phyloP scores from a whole-genome alignment of 768 basidiomycete species.

The Sporobolomyces roseus region DNA sequence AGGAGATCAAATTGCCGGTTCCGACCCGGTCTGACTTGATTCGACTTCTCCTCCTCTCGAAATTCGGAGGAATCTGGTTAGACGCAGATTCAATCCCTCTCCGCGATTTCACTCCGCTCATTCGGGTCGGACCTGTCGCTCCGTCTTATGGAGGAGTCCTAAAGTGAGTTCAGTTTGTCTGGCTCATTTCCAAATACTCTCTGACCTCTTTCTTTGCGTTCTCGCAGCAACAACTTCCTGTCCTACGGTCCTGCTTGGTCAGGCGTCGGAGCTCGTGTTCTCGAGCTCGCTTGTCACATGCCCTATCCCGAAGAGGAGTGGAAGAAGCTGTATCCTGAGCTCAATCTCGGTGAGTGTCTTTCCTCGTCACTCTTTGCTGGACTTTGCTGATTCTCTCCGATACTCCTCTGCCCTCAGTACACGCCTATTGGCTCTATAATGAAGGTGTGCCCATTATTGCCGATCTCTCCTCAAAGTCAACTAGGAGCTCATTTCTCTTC shows the following conservation, averaged over 20 bases:
- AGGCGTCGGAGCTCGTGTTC: background rate
- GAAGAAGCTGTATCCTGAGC: background rate
- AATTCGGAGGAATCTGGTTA: constrained; percentile 29
- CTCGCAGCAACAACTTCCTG: constrained; percentile 11
- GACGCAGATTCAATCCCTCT: constrained; percentile 15
- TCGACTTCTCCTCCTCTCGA: background rate
- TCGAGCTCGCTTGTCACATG: constrained; percentile 2
- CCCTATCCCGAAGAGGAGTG: background rate
- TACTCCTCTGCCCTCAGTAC: background rate
- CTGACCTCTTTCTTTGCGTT: background rate
- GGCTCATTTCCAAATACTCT: too few relatives aligned
- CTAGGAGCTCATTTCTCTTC: too few relatives aligned
- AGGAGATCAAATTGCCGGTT: constrained; percentile 7
- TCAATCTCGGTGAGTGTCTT: constrained; percentile 1
- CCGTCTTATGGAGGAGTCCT: background rate
- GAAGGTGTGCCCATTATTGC: too few relatives aligned
- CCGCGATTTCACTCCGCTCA: constrained; percentile 20
- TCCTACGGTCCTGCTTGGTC: constrained; percentile 8
- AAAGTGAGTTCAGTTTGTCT: constrained; percentile 7
- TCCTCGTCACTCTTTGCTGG: background rate
- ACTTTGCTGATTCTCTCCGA: too few relatives aligned
- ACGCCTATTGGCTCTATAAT: too few relatives aligned
- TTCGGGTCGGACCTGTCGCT: constrained; percentile 14
- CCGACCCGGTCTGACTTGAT: constrained; percentile 13
- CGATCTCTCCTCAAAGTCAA: too few relatives aligned